Base-by-base conservation (phyloP, 495 filamentous ascomycete species). In the Penicillium ucsense region DNA sequence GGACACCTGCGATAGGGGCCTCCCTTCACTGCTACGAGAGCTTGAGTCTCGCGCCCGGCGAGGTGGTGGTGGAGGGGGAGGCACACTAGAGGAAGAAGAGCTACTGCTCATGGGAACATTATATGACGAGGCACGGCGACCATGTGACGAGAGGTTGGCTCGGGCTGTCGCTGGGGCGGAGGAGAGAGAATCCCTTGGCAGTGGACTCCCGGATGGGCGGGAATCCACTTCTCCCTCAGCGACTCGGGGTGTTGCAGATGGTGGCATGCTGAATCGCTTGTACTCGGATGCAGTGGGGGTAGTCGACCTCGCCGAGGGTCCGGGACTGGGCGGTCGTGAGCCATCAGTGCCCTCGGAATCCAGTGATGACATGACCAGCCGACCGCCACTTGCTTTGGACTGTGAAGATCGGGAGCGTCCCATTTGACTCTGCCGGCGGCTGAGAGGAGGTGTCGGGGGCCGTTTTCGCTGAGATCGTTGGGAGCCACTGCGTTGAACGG, bases 21-120 rank as follows among this genome's bases (percentile, higher is more conserved):
- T 46, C 31, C 57, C 60, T 20, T 68, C 65, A 33, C 71, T 55
- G 48, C 70, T 77, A 37, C 78, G 73, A 46, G 71, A 67, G 43
- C 71, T 76, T 12, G 77, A 73, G 6, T 75, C 77, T 27, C 80
- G 70, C 46, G 73, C 70, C 41, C 79, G 72, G 9, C 79, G 71
- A 10, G 78, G 81, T 31, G 81, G 80, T 6, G 82, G 82, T 20
- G 79, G 81, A 2, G 82, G 81, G 1, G 76, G 78, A 6, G 54
- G 57, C 37, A 38, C 45, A n/a, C 42, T 35, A 31, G 41, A 38
- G 20, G 52, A 39, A n/a, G 60, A 50, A 8, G 66, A 64, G 50
- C 61, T 50, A 37, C n/a, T 31, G 41, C 70, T 60, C 44, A 69
- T 10, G 48, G 65, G 37, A 39, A 53, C 56, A 4, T 53, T 54